phyloP scores from a whole-genome alignment of 164 flowering plant species.

The Piper betle region DNA sequence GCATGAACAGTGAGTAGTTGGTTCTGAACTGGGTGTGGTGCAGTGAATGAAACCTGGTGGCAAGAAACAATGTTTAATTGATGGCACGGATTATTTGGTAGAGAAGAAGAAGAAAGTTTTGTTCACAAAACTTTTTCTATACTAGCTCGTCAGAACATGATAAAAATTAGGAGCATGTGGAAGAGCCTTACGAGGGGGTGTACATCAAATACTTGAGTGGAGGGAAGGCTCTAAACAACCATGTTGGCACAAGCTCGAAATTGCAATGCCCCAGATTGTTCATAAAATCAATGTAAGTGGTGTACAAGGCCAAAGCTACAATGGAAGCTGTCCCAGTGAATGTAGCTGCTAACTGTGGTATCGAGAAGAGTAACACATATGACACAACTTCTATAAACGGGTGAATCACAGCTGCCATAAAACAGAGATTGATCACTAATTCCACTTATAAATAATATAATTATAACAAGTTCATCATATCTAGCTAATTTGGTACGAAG shows the following conservation, averaged over 20 bases:
- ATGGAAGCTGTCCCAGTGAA: constrained; percentile 17
- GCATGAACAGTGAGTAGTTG: constrained; percentile 47
- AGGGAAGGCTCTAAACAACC: constrained; percentile 26
- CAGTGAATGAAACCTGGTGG: constrained; percentile 38
- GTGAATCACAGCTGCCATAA: constrained; percentile 42
- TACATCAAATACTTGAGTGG: constrained; percentile 48
- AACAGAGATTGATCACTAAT: not conserved
- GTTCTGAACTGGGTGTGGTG: constrained; percentile 50
- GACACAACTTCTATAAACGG: constrained; percentile 41
- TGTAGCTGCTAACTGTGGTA: constrained; percentile 12
- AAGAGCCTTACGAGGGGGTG: constrained; percentile 51
- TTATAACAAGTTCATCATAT: not conserved
- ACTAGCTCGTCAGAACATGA: not conserved
- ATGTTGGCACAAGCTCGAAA: constrained; percentile 37
- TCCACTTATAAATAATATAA: not conserved
- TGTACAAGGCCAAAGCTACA: constrained; percentile 8
- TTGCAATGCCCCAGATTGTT: constrained; percentile 60
- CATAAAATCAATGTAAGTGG: constrained; percentile 38
- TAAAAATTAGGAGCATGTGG: not conserved
- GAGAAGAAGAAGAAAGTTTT: not conserved
- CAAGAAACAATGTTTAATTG: not conserved
- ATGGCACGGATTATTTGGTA: not conserved
- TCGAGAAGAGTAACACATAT: constrained; percentile 24
- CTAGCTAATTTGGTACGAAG: not conserved
- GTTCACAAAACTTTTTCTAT: not conserved